Evolutionary conservation across 2,329 filamentous ascomycete genomes (phyloP), one percentile per base, ranked within the genome.

Genomic region (Fusarium scirpi): DNA sequence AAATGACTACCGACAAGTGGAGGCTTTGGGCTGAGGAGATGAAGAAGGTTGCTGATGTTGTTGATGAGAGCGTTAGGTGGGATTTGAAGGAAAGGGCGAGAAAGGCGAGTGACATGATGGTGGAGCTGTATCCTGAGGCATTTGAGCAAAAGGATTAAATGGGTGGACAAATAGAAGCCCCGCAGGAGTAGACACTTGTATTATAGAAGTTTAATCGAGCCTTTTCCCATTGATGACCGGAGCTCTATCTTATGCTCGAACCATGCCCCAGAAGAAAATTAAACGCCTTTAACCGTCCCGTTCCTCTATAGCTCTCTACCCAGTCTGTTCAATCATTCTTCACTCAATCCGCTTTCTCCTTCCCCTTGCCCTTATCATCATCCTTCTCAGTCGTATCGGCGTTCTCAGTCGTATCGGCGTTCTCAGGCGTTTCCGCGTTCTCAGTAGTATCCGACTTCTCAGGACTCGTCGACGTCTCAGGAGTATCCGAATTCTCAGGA

Each of bases 91-190:
- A 8, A 0, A 48, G 1, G 20, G 3, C 58, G 0, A 27, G 8
- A 6, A 2, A 45, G 12, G 68, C 65, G 0, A n/a, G 58, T 1
- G 48, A 61, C 1, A 61, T 24, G 38, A 71, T 71, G 69, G 13
- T 59, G 11, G 25, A 56, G 18, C 8, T 71, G 1, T 71, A 69
- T 8, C 58, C 65, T 0, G 59, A 62, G 10, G 38, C 38, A 1
- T 70, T 68, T 2, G 5, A 46, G 18, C 22, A 8, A 43, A 2
- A 20, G 18, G 11, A 18, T 6, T 5, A 5, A 3, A 13, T 7
- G 34, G 10, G 1, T n/a, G 34, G 5, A 0, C 34, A 12, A 7
- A 11, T 11, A 47, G n/a, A 15, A 3, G 20, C 6, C 0, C 30
- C 12, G 6, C 12, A 22, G 22, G 3, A 18, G 9, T 24, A 16